A percentile compares a stretch with the other conserved stretches of the same genome.
Evolutionary conservation across 2,329 filamentous ascomycete species (phyloP).

Genomic region (Aaosphaeria arxii): DNA sequence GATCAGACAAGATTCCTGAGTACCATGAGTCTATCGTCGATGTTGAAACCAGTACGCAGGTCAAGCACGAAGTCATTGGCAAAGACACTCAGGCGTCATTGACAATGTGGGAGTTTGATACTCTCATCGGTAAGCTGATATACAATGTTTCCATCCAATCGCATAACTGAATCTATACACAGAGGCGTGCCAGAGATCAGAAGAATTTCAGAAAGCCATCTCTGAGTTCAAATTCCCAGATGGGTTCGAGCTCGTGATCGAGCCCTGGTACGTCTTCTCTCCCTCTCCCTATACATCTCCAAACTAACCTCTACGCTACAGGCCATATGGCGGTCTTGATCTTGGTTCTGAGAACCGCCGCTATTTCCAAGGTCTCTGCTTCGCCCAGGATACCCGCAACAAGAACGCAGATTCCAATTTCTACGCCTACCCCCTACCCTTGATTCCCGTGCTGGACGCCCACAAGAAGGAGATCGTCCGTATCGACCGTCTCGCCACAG

Average conservation of each 20-base stretch:
- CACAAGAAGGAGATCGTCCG: conserved; percentile 33
- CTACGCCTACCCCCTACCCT: conserved; percentile 38
- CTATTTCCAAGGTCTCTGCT: conserved; percentile 55
- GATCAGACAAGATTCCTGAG: conserved; percentile 48
- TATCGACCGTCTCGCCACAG: conserved; percentile 36
- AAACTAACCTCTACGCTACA: conserved; percentile 1
- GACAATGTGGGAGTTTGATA: conserved; percentile 41
- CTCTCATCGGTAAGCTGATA: conserved; percentile 10
- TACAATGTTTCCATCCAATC: not conserved
- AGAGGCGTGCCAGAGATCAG: conserved; percentile 51
- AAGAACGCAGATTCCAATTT: conserved; percentile 44
- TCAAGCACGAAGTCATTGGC: conserved; percentile 47
- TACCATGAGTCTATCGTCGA: conserved; percentile 56
- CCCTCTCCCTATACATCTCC: not conserved
- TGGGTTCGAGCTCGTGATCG: conserved; percentile 55
- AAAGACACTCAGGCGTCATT: conserved; percentile 49
- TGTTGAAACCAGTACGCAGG: conserved; percentile 39
- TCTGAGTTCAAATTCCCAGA: conserved; percentile 53
- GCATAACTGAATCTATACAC: conserved; percentile 13
- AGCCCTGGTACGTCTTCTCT: conserved; percentile 43
- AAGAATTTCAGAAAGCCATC: conserved; percentile 51
- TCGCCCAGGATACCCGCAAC: conserved; percentile 47
- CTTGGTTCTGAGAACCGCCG: conserved; percentile 45
- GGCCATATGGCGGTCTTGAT: conserved; percentile 55
- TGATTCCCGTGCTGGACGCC: conserved; percentile 38